phyloP scores from a whole-genome alignment of 75 land plant species.

The Picea sitchensis region DNA sequence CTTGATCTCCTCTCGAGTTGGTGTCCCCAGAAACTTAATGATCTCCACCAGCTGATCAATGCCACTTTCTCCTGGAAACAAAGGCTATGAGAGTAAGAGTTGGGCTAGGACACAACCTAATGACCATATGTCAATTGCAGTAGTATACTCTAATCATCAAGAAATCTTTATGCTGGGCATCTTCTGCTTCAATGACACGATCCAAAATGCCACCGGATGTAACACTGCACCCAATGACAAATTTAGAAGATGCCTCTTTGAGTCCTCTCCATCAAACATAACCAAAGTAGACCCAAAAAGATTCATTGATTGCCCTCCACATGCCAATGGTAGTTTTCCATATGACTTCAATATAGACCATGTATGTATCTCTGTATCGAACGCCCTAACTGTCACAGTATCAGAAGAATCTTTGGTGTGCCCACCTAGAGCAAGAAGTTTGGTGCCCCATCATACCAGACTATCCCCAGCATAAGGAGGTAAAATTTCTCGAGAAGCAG shows the following conservation, averaged over 20 bases:
- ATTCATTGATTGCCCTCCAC: conserved; percentile 86
- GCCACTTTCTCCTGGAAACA: conserved; percentile 87
- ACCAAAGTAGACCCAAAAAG: conserved; percentile 71
- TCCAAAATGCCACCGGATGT: no score
- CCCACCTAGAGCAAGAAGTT: conserved; percentile 75
- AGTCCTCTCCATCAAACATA: conserved; percentile 96
- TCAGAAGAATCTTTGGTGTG: conserved; percentile 48
- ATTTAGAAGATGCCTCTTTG: conserved; percentile 45
- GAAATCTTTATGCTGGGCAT: no score
- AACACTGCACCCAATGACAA: no score
- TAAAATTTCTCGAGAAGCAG: conserved; percentile 25
- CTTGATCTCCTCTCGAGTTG: conserved; percentile 85
- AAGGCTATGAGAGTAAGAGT: conserved; percentile 32
- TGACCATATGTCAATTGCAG: no score
- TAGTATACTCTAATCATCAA: no score
- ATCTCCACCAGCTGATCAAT: conserved; percentile 84
- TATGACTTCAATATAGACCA: no score
- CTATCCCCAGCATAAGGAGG: conserved; percentile 79
- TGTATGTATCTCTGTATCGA: conserved; percentile 53
- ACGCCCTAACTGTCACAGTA: conserved; percentile 52
- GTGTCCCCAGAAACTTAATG: conserved; percentile 87
- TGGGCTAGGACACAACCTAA: no score
- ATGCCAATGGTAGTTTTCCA: conserved; percentile 33
- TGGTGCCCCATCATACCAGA: conserved; percentile 71
- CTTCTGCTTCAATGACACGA: no score